Percentiles rank a stretch among this genome's conserved stretches.
phyloP scores from a whole-genome alignment of 2,329 filamentous ascomycete genomes.

The Calonectria leucothoes region DNA sequence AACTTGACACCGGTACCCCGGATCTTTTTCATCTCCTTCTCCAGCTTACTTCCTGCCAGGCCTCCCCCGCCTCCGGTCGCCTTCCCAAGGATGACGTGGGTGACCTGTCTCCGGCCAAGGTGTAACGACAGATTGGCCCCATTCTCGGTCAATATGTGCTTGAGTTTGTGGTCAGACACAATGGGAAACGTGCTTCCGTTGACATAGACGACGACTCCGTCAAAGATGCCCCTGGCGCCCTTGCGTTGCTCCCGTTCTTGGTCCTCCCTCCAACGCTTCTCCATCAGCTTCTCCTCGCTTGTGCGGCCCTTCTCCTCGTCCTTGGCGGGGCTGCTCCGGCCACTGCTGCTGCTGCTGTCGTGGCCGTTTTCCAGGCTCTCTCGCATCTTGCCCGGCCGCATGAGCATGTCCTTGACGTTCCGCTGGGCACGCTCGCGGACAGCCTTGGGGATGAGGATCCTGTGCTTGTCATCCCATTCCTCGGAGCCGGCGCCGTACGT shows the following conservation, averaged over 20 bases:
- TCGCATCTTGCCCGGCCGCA: constrained; percentile 57
- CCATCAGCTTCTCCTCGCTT: constrained; percentile 37
- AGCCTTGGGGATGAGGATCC: constrained; percentile 57
- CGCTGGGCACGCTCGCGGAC: constrained; percentile 51
- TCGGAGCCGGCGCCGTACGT: constrained; percentile 73
- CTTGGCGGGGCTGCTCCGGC: neutral
- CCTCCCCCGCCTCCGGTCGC: constrained; percentile 70
- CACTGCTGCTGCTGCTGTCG: neutral
- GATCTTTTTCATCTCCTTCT: constrained; percentile 79
- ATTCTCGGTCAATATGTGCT: constrained; percentile 79
- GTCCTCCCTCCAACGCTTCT: constrained; percentile 58
- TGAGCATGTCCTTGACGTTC: constrained; percentile 67
- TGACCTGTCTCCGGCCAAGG: constrained; percentile 79
- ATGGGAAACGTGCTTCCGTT: constrained; percentile 87
- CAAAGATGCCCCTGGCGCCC: constrained; percentile 66
- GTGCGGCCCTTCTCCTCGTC: constrained; percentile 20
- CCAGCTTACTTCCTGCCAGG: constrained; percentile 80
- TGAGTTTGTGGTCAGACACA: constrained; percentile 88
- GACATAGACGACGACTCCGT: constrained; percentile 81
- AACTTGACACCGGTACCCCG: constrained; percentile 80
- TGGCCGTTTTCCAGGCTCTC: constrained; percentile 26
- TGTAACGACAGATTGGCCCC: constrained; percentile 79
- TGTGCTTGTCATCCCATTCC: constrained; percentile 60
- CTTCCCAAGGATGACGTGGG: constrained; percentile 84
- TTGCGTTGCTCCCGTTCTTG: constrained; percentile 56